Evolutionary conservation across 2,329 filamentous ascomycete genomes (phyloP), one percentile per base, ranked within the genome.

Genomic region (Samsoniella hepiali): DNA sequence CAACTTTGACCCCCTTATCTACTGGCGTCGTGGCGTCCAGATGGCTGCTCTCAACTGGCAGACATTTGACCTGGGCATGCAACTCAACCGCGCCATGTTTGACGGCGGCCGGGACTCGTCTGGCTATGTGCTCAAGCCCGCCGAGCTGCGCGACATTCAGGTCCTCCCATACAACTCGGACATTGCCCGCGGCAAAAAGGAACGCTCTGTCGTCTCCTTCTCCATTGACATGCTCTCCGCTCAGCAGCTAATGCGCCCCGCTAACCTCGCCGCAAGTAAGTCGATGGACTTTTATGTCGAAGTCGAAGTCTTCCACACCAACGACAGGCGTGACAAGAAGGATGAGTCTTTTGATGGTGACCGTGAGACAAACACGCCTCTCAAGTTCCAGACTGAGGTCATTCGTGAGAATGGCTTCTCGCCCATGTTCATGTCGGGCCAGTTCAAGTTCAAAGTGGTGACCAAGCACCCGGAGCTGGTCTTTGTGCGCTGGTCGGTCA

Each of bases 1-100:
- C 69, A 99, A 99, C 77, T 98, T 97, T 72, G 93, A 97, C 71
- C 95, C 95, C 1, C 84, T 97, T 67, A 88, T 89, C 66, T 96
- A 95, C 73, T 99, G 95, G 95, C 88, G 94, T 58, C 88, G 92
- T 50, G 95, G 95, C 38, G 95, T 97, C 22, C 95, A 99, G 77
- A 98, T 99, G 94, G 93, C 91, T 15, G 95, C 95, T 0, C 82
- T 98, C 66, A 99, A 99, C 77, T 98, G 95, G 94, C 95, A 99
- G 77, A 98, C 93, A 0, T 97, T 96, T 72, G 95, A 98, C 72
- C 83, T 96, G 22, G 92, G 93, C 53, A 95, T 97, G 85, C 94
- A 98, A 73, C 84, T 98, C 75, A 98, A 98, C 74, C 91, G 95
- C 69, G 95, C 95, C 71, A 98, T 99, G 95, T 99, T 97, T 73